Conservation (phyloP, 345 rosid species). For the Cardamine occulta region DNA sequence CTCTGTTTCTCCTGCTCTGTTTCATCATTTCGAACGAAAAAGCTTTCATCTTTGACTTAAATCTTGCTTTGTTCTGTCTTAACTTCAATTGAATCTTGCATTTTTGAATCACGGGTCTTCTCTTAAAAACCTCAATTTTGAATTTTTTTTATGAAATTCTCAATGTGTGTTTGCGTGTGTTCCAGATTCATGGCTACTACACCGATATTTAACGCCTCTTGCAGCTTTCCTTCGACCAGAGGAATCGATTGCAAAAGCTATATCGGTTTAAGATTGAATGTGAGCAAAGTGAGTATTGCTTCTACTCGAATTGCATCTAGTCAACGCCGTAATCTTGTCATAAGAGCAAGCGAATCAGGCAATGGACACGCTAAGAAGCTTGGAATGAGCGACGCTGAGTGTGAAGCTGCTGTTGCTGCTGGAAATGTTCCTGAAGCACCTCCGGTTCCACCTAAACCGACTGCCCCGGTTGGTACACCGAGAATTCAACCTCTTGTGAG, state of each 20-base stretch:
- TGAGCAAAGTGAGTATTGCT: constrained; percentile 37
- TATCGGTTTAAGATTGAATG: constrained; percentile 35
- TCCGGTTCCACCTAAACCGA: constrained; percentile 78
- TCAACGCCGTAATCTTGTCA: constrained; percentile 36
- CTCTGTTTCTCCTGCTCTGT: constrained; percentile 11
- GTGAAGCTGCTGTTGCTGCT: constrained; percentile 84
- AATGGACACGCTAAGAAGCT: constrained; percentile 54
- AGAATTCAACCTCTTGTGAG: constrained; percentile 66
- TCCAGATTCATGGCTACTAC: constrained; percentile 52
- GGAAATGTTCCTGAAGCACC: constrained; percentile 87
- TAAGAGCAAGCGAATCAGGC: constrained; percentile 52
- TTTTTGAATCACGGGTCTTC: not conserved
- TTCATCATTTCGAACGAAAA: not conserved
- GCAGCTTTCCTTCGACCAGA: constrained; percentile 41
- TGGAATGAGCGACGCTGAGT: constrained; percentile 72
- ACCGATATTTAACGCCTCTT: constrained; percentile 43
- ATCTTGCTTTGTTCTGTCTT: not conserved
- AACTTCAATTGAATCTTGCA: not conserved
- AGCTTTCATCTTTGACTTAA: constrained; percentile 3
- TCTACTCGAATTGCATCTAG: constrained; percentile 25
- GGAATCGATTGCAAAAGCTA: constrained; percentile 43
- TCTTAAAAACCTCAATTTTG: not conserved
- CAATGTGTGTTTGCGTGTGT: not conserved
- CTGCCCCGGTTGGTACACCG: constrained; percentile 82
- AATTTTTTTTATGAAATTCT: no score